Evolutionary conservation across 352 stramenopile species (phyloP).

Genomic region (Phytopythium ostracodes): DNA sequence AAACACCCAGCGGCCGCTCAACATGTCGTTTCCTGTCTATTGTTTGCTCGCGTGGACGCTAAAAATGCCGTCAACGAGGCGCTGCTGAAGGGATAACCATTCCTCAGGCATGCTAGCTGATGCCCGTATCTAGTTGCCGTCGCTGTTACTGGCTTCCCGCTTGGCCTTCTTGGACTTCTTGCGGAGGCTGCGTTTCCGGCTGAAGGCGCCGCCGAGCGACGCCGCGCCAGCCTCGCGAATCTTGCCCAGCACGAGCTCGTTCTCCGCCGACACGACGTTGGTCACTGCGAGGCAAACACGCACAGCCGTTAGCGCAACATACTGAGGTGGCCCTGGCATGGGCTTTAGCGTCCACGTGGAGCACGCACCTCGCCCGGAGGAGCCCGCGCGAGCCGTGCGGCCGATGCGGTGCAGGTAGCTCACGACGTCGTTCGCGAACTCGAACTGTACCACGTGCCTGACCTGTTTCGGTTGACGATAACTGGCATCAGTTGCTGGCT

Average conservation of each 20-base stretch:
- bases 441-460: conserved; percentile 72
- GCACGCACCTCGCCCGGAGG: conserved; percentile 38
- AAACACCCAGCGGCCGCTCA: background rate
- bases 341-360: background rate
- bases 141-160: conserved; percentile 3
- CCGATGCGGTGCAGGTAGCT: conserved; percentile 80
- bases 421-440: conserved; percentile 80
- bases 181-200: conserved; percentile 72
- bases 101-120: background rate
- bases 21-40: background rate
- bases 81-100: too few species aligned
- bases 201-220: conserved; percentile 67
- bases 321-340: too few species aligned
- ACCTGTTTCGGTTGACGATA: conserved; percentile 6
- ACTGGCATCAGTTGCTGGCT: background rate
- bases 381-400: conserved; percentile 57
- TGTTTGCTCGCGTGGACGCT: background rate
- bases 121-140: background rate
- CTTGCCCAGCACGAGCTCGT: conserved; percentile 57
- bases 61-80: background rate
- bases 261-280: conserved; percentile 62
- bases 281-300: conserved; percentile 27
- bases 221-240: conserved; percentile 49
- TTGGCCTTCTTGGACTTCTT: conserved; percentile 74
- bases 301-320: background rate